phyloP scores from a whole-genome alignment of 1,284 basidiomycete species.

The Ceratobasidium sp. region DNA sequence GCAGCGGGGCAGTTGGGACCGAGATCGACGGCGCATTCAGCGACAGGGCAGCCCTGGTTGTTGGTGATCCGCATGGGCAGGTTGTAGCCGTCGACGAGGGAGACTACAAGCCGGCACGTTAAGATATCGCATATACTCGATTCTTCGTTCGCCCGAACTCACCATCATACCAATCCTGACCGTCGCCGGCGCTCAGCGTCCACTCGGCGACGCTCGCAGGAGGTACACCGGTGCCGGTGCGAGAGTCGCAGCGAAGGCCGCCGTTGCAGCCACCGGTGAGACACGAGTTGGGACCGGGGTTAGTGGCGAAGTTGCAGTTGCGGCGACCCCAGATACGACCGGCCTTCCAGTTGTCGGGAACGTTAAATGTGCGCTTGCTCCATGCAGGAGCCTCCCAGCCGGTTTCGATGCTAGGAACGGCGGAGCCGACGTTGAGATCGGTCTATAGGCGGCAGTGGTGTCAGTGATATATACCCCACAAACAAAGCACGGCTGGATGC shows the following conservation, averaged over 20 bases:
- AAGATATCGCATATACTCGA: background rate
- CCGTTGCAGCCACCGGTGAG: slow-evolving; percentile 41
- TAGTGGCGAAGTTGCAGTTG: slow-evolving; percentile 51
- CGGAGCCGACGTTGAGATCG: slow-evolving; percentile 34
- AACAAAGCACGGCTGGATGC: background rate
- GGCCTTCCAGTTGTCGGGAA: slow-evolving; percentile 52
- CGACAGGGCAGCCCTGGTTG: slow-evolving; percentile 38
- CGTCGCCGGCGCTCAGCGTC: slow-evolving; percentile 37
- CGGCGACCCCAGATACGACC: slow-evolving; percentile 54
- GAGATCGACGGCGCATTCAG: slow-evolving; percentile 42
- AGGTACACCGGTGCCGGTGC: slow-evolving; percentile 42
- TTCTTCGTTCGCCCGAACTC: background rate
- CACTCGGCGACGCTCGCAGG: slow-evolving; percentile 45
- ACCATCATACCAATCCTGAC: slow-evolving; percentile 43
- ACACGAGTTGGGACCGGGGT: slow-evolving; percentile 43
- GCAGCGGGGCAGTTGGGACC: slow-evolving; percentile 39
- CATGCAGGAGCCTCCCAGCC: slow-evolving; percentile 50
- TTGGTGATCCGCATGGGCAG: slow-evolving; percentile 44
- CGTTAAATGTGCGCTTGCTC: slow-evolving; percentile 47
- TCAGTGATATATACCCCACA: background rate
- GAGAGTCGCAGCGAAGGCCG: slow-evolving; percentile 41
- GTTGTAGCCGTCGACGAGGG: slow-evolving; percentile 47
- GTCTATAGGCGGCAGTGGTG: background rate
- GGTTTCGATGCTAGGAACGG: slow-evolving; percentile 46
- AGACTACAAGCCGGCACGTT: slow-evolving; percentile 37